Conservation (phyloP, 805 yeast genomes). For the Gaillardinia entomophila region DNA sequence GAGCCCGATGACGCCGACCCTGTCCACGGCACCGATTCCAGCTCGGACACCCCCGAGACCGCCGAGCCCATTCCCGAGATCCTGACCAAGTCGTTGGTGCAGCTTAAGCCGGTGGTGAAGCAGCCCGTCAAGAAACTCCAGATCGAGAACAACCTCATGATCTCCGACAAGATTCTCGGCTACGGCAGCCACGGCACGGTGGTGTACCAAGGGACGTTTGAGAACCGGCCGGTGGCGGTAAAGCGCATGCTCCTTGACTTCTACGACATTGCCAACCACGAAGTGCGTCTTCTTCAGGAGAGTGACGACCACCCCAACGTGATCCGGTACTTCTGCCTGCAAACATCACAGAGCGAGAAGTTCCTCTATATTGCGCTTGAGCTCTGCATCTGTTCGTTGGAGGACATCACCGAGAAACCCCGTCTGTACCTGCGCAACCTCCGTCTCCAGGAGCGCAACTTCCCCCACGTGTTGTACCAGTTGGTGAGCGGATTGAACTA, state of each 20-base stretch:
- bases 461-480: slow-evolving; percentile 59
- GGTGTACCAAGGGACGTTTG: slow-evolving; percentile 85
- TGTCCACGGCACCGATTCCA: slow-evolving; percentile 5
- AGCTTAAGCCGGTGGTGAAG: slow-evolving; percentile 17
- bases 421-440: slow-evolving; percentile 31
- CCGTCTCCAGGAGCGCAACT: slow-evolving; percentile 13
- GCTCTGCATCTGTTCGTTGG: slow-evolving; percentile 82
- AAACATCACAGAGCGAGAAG: slow-evolving; percentile 62
- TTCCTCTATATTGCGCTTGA: slow-evolving; percentile 92
- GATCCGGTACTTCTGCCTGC: slow-evolving; percentile 88
- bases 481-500: slow-evolving; percentile 81
- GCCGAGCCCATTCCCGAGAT: slow-evolving; percentile 9
- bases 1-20: slow-evolving; percentile 10
- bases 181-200: slow-evolving; percentile 97
- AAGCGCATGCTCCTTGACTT: slow-evolving; percentile 91
- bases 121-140: slow-evolving; percentile 27
- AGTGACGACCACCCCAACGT: slow-evolving; percentile 97
- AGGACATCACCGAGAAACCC: slow-evolving; percentile 69
- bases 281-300: slow-evolving; percentile 79
- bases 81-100: slow-evolving; percentile 2
- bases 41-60: slow-evolving; percentile 3
- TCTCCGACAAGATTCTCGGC: slow-evolving; percentile 77
- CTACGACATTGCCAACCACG: slow-evolving; percentile 90
- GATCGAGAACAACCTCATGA: slow-evolving; percentile 46
- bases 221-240: slow-evolving; percentile 91